Evolutionary conservation across 2,329 filamentous ascomycete species (phyloP).

Genomic region (Trichoderma koningiopsis): DNA sequence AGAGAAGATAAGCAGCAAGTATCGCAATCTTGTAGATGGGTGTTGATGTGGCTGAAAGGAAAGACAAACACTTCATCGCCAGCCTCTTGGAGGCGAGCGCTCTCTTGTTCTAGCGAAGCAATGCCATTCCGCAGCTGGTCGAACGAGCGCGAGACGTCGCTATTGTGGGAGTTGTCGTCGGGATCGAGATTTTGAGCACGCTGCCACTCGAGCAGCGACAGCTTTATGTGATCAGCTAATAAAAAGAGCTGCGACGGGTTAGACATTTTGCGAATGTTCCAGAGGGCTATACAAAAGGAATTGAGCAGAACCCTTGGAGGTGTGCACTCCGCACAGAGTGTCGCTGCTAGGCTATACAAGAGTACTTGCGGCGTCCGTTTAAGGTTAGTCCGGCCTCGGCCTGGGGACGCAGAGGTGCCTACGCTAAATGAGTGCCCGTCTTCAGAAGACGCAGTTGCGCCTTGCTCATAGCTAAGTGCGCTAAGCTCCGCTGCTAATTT

Average conservation of each 20-base stretch:
- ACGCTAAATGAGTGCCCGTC: background rate
- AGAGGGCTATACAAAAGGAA: background rate
- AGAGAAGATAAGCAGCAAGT: background rate
- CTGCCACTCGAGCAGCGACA: slow-evolving; percentile 89
- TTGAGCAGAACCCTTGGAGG: background rate
- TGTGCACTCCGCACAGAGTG: background rate
- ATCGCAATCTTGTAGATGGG: background rate
- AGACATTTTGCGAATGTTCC: slow-evolving; percentile 34
- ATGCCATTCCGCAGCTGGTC: slow-evolving; percentile 84
- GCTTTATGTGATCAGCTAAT: slow-evolving; percentile 93
- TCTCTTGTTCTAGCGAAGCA: slow-evolving; percentile 65
- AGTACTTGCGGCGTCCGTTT: background rate
- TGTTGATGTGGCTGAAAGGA: background rate
- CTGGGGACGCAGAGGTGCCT: background rate
- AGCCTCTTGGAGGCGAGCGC: slow-evolving; percentile 62
- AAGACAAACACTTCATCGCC: slow-evolving; percentile 62
- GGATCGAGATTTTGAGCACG: slow-evolving; percentile 80
- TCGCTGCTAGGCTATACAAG: background rate
- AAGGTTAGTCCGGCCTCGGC: background rate
- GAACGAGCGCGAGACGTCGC: slow-evolving; percentile 83
- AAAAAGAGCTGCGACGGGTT: slow-evolving; percentile 80
- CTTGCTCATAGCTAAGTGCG: background rate
- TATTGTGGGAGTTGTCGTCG: slow-evolving; percentile 78
- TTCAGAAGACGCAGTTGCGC: background rate
- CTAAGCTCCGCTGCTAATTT: background rate